Conservation (phyloP, 352 stramenopile species). For the Globisporangium nagaii region DNA sequence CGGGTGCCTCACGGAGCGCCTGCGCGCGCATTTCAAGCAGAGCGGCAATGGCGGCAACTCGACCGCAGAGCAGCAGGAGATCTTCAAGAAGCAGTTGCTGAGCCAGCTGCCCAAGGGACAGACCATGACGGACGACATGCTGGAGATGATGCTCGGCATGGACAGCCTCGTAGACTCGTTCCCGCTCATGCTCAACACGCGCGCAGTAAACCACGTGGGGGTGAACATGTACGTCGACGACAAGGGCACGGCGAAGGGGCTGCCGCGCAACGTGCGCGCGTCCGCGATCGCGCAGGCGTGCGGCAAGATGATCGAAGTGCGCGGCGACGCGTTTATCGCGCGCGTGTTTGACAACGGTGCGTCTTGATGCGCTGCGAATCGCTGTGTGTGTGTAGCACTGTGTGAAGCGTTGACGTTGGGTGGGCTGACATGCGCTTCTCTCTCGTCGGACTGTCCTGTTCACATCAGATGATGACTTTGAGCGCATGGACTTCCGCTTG, state of each 20-base stretch:
- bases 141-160: slow-evolving; percentile 86
- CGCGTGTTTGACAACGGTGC: slow-evolving; percentile 84
- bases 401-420: background rate
- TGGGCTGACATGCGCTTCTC: background rate
- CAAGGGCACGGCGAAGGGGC: slow-evolving; percentile 82
- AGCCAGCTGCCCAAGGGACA: slow-evolving; percentile 62
- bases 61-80: slow-evolving; percentile 53
- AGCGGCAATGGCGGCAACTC: slow-evolving; percentile 20
- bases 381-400: background rate
- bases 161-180: slow-evolving; percentile 86
- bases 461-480: slow-evolving; percentile 83
- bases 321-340: slow-evolving; percentile 85
- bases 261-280: slow-evolving; percentile 72
- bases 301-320: slow-evolving; percentile 79
- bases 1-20: slow-evolving; percentile 74
- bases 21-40: slow-evolving; percentile 75
- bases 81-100: slow-evolving; percentile 79
- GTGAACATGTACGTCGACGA: slow-evolving; percentile 90
- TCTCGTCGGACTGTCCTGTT: too few relatives aligned
- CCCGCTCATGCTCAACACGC: slow-evolving; percentile 80
- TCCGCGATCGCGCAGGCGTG: slow-evolving; percentile 79
- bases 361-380: slow-evolving; percentile 2
- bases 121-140: slow-evolving; percentile 63
- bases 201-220: slow-evolving; percentile 58
- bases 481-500: slow-evolving; percentile 77